Evolutionary conservation across 2,329 filamentous ascomycete genomes (phyloP).

Genomic region (Diaporthe capsici): DNA sequence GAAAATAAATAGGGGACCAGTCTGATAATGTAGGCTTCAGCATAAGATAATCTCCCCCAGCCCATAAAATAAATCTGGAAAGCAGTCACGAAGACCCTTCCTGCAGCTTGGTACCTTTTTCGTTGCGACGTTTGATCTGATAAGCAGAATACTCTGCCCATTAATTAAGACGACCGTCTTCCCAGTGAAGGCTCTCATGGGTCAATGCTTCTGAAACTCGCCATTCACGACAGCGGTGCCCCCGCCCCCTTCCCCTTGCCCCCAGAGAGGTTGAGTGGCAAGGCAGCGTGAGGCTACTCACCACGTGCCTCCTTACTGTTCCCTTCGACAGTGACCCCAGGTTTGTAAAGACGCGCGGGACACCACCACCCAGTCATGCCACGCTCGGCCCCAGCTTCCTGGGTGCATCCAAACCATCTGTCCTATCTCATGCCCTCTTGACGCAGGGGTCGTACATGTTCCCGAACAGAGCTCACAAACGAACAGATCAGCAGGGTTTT

Average conservation of each 20-base stretch:
- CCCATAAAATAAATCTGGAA: not conserved
- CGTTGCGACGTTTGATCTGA: slow-evolving; percentile 21
- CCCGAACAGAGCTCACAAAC: not conserved
- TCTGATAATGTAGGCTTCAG: not conserved
- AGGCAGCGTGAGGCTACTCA: not conserved
- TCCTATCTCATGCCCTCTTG: not conserved
- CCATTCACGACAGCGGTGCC: not conserved
- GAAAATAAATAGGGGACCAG: not conserved
- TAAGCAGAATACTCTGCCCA: not conserved
- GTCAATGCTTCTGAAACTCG: not conserved
- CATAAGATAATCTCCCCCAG: not conserved
- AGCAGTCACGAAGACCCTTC: not conserved
- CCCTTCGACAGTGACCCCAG: not conserved
- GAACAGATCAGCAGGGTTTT: not conserved
- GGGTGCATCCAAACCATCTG: not conserved
- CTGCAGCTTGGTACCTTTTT: not conserved
- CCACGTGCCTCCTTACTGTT: not conserved
- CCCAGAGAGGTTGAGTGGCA: not conserved
- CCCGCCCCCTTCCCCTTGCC: too few species aligned
- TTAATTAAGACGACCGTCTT: too few species aligned
- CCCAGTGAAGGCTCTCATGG: not conserved
- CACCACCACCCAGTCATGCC: not conserved
- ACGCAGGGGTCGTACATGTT: not conserved
- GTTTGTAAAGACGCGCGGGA: not conserved
- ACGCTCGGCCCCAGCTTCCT: not conserved